Percentiles rank a stretch among this genome's conserved stretches.
phyloP scores from a whole-genome alignment of 2,329 filamentous ascomycete genomes.

The Cryphonectria japonica region DNA sequence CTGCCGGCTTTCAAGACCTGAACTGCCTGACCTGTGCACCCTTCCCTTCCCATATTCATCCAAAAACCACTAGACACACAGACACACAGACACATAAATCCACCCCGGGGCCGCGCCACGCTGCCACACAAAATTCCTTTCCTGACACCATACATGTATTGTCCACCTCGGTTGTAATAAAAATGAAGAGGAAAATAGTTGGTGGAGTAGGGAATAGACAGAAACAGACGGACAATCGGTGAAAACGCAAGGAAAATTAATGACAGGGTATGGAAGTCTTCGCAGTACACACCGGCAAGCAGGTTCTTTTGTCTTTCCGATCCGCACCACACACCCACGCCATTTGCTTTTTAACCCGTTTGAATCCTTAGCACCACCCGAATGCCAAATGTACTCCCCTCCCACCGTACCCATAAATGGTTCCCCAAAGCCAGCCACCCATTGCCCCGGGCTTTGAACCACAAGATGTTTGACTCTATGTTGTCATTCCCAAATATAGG shows the following conservation, averaged over 20 bases:
- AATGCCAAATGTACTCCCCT: constrained; percentile 26
- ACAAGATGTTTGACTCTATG: constrained; percentile 28
- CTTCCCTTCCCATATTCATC: constrained; percentile 1
- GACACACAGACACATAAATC: not conserved
- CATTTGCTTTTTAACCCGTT: constrained; percentile 27
- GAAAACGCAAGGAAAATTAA: constrained; percentile 24
- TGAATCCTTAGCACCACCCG: constrained; percentile 26
- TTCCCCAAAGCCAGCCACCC: constrained; percentile 27
- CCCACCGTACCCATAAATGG: constrained; percentile 18
- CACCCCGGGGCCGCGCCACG: not conserved
- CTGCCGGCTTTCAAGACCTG: not conserved
- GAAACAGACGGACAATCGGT: constrained; percentile 19
- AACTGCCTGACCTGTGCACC: not conserved
- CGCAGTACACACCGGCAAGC: constrained; percentile 26
- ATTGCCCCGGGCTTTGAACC: constrained; percentile 24
- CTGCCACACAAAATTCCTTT: not conserved
- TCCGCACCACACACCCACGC: constrained; percentile 18
- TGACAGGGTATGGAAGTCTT: constrained; percentile 26
- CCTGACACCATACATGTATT: constrained; percentile 1
- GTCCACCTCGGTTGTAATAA: not conserved
- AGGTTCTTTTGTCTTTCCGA: constrained; percentile 28
- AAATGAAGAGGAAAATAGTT: not conserved
- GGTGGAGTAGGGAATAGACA: constrained; percentile 11
- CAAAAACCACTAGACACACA: constrained; percentile 7
- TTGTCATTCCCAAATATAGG: constrained; percentile 29